A percentile compares a stretch with the other conserved stretches of the same genome.
phyloP scores from a whole-genome alignment of 2,329 filamentous ascomycete genomes.

The Aureobasidium subglaciale region DNA sequence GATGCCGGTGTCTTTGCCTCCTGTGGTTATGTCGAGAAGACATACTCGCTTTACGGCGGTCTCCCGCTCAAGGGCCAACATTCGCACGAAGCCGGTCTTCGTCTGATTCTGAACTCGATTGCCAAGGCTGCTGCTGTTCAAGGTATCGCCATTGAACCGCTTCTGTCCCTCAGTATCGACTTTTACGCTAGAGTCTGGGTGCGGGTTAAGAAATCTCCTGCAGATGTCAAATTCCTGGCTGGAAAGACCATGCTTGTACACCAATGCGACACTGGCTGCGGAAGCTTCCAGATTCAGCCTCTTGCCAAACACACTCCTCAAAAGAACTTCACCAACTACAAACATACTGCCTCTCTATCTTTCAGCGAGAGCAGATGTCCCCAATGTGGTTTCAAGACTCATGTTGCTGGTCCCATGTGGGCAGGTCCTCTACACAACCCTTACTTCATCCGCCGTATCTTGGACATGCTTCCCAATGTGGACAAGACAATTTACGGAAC shows the following conservation, averaged over 20 bases:
- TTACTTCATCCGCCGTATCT: conserved; percentile 71
- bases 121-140: conserved; percentile 76
- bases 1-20: conserved; percentile 94
- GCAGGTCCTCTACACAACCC: conserved; percentile 80
- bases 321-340: conserved; percentile 58
- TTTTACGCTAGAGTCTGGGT: conserved; percentile 92
- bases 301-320: conserved; percentile 62
- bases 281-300: conserved; percentile 80
- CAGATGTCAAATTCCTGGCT: conserved; percentile 81
- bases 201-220: conserved; percentile 68
- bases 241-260: conserved; percentile 91
- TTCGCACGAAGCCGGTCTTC: conserved; percentile 82
- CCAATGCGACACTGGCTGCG: conserved; percentile 83
- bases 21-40: conserved; percentile 88
- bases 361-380: conserved; percentile 60
- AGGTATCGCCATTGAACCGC: conserved; percentile 79
- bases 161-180: conserved; percentile 89
- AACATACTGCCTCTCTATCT: conserved; percentile 66
- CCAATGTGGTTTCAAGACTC: conserved; percentile 81
- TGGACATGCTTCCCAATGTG: conserved; percentile 62
- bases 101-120: conserved; percentile 76
- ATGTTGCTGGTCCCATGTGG: conserved; percentile 91
- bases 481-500: conserved; percentile 71
- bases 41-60: conserved; percentile 88
- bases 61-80: conserved; percentile 75